Base-by-base conservation (phyloP, 257 asterid genomes). In the Agastache rugosa region DNA sequence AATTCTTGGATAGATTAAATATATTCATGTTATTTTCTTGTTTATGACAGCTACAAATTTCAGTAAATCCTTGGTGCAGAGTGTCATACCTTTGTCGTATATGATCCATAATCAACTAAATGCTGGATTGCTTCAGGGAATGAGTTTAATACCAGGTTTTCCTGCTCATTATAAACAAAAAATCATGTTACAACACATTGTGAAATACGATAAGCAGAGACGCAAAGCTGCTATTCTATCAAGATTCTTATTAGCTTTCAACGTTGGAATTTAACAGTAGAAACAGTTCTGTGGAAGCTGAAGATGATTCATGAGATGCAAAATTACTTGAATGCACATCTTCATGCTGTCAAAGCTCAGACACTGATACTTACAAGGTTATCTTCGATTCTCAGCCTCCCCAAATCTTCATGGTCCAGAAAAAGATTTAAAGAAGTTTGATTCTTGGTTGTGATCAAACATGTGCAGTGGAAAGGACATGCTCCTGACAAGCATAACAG, bases 221-320 rank as follows among this genome's bases (percentile, higher is more conserved):
- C 2, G 29, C 29, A 3, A 25, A 29, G 34, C 34, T 29, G 34
- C 34, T 29, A 3, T 31, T 4, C 5, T 31, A 31, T 31, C 35
- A 31, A 63, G 14, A 16, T 63, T n/a, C 10, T 67, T 47, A 47
- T 47, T 25, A 39, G 22, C 19, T 59, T 42, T 59, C 4, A n/a
- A 27, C 55, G 48, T n/a, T 59, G 62, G 61, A 48, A 58, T 47
- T 61, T 6, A 45, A 29, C 39, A 58, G 48, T 48, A 44, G 87
- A 85, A 78, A 76, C 87, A 47, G 78, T 82, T 63, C 23, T 75
- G 53, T 83, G 88, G 89, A 84, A 78, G 84, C 79, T 85, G 85
- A 82, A 78, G 81, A 82, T 85, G 81, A 83, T 87, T 63, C 75
- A 87, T 75, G 87, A 72, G 86, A 86, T 58, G 86, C 88, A 63